A percentile compares a stretch with the other conserved stretches of the same genome.
These are phyloP conservation scores for Tolypocladium guangdongense DNA, from an alignment of 2,329 filamentous ascomycete genomes.

Conservation along the genomic window DNA sequence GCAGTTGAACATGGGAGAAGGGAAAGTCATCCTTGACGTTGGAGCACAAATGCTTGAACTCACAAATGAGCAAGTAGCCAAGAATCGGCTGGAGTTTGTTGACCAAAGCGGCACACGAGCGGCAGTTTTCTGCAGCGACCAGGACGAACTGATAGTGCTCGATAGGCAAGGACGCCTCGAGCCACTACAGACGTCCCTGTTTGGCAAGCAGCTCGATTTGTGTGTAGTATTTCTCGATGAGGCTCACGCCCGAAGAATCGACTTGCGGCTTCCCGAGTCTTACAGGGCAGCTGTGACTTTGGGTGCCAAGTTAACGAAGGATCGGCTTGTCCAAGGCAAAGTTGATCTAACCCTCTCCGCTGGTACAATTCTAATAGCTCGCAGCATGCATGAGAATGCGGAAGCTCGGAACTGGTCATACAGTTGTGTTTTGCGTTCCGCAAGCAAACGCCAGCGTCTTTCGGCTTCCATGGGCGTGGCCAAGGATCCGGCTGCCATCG, in stretches of 20 bases:
- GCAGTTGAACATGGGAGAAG: constrained; percentile 60
- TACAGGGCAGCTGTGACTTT: constrained; percentile 58
- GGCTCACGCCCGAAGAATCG: constrained; percentile 57
- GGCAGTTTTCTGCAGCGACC: constrained; percentile 44
- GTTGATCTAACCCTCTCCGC: constrained; percentile 4
- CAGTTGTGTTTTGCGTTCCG: constrained; percentile 47
- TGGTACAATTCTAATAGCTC: background rate
- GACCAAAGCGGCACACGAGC: constrained; percentile 4
- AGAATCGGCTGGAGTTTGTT: constrained; percentile 33
- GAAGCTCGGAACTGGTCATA: constrained; percentile 53
- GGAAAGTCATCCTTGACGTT: constrained; percentile 61
- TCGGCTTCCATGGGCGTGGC: too few species aligned
- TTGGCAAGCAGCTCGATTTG: constrained; percentile 36
- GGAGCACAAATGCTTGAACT: constrained; percentile 59
- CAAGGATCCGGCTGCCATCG: too few species aligned
- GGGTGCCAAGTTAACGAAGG: constrained; percentile 53
- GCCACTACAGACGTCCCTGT: constrained; percentile 46
- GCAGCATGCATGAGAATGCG: constrained; percentile 57
- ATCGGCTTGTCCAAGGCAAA: constrained; percentile 55
- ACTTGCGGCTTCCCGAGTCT: constrained; percentile 45
- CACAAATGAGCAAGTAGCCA: constrained; percentile 41
- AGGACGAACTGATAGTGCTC: constrained; percentile 42
- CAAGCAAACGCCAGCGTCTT: too few species aligned
- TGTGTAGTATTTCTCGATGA: constrained; percentile 62
- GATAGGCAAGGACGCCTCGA: constrained; percentile 34